Conservation (phyloP, 179 eudicot genomes). For the Spergularia azorica region DNA sequence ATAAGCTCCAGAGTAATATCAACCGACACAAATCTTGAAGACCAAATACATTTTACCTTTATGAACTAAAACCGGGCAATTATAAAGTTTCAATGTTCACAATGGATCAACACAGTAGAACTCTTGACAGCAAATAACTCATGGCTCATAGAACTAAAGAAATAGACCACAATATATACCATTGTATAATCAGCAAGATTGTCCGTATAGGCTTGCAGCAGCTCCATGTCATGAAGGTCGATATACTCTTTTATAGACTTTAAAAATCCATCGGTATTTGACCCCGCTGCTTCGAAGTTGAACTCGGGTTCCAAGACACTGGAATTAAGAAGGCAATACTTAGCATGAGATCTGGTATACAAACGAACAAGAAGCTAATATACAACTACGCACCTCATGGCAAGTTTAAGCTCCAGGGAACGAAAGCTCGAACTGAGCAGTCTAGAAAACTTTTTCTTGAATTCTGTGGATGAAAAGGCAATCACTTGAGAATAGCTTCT, state of each 20-base stretch:
- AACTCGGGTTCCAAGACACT: slow-evolving; percentile 87
- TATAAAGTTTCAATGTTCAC: too few species aligned
- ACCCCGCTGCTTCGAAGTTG: slow-evolving; percentile 51
- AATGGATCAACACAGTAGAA: background rate
- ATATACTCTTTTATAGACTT: slow-evolving; percentile 39
- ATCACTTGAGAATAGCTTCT: background rate
- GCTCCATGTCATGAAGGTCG: slow-evolving; percentile 56
- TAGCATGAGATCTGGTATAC: slow-evolving; percentile 4
- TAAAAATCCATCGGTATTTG: slow-evolving; percentile 35
- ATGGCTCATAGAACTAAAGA: background rate
- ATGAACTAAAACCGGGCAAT: too few species aligned
- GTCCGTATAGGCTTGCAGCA: slow-evolving; percentile 65
- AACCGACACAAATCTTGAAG: too few species aligned
- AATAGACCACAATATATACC: slow-evolving; percentile 38
- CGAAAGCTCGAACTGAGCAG: slow-evolving; percentile 47
- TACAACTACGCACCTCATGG: slow-evolving; percentile 67
- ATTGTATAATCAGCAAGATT: slow-evolving; percentile 59
- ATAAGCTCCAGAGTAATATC: too few species aligned
- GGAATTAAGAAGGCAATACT: slow-evolving; percentile 10
- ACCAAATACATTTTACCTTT: too few species aligned
- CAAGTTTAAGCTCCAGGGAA: slow-evolving; percentile 79
- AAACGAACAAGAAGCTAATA: slow-evolving; percentile 10
- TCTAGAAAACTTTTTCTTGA: slow-evolving; percentile 54
- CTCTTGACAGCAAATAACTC: background rate
- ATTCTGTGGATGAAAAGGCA: slow-evolving; percentile 44